These are phyloP conservation scores for Cercospora sp. DNA, from an alignment of 2,329 filamentous ascomycete species.

Conservation along the genomic window DNA sequence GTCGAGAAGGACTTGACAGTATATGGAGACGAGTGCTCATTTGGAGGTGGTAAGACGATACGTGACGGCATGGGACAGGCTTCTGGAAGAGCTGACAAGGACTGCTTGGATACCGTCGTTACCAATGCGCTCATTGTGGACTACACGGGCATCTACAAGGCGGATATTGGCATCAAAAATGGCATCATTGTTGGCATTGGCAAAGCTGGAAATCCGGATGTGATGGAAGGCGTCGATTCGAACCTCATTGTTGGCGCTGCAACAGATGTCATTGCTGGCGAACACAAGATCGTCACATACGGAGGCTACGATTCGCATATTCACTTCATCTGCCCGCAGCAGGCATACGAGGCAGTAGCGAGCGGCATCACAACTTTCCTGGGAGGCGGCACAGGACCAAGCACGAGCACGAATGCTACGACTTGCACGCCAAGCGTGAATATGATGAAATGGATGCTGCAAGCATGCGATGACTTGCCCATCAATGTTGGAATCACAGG, in stretches of 20 bases:
- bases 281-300: slow-evolving; percentile 86
- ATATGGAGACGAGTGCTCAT: slow-evolving; percentile 93
- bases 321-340: slow-evolving; percentile 93
- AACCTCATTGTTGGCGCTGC: slow-evolving; percentile 81
- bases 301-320: slow-evolving; percentile 89
- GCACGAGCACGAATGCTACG: slow-evolving; percentile 84
- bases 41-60: slow-evolving; percentile 90
- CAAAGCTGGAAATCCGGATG: slow-evolving; percentile 94
- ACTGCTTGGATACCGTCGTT: slow-evolving; percentile 80
- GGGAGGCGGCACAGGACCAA: slow-evolving; percentile 89
- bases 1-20: slow-evolving; percentile 82
- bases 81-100: slow-evolving; percentile 68
- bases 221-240: slow-evolving; percentile 83
- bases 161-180: slow-evolving; percentile 89
- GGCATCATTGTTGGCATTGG: slow-evolving; percentile 85
- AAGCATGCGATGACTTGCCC: slow-evolving; percentile 77
- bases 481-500: slow-evolving; percentile 89
- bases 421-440: slow-evolving; percentile 87
- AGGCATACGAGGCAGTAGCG: slow-evolving; percentile 77
- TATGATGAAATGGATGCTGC: slow-evolving; percentile 85
- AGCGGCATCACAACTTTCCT: slow-evolving; percentile 88
- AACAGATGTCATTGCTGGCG: slow-evolving; percentile 88
- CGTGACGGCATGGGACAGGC: slow-evolving; percentile 96
- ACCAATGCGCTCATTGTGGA: slow-evolving; percentile 89
- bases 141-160: slow-evolving; percentile 92